Evolutionary conservation across 176 grass and related monocot species (phyloP), one percentile per base, ranked within the genome.

Genomic region (Elaeis guineensis): DNA sequence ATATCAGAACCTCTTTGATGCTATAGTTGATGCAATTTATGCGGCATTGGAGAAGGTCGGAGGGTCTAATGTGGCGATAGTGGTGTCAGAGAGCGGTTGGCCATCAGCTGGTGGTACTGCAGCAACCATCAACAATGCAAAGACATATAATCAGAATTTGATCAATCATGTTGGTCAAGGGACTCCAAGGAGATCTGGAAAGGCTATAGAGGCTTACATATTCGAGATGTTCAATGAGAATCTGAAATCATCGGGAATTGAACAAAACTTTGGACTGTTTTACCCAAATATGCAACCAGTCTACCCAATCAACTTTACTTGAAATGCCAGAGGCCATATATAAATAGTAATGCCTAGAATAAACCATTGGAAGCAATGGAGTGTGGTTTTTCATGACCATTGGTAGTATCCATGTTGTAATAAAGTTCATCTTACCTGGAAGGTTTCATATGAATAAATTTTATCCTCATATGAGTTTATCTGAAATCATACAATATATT

Each of bases 171-270:
- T 89, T 2, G 11, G 68, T 3, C n/a, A 61, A 1, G 89, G 89
- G 17, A 95, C 85, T 15, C 89, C 89, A 19, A 88, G 72, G 54
- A 63, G 24, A 24, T 58, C 85, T 3, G 35, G 56, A 28, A 20
- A 16, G 16, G 5, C 44, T 17, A 8, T 89, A 49, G 78, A 89
- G 72, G 28, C 85, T 0, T 95, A 85, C 69, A 61, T 89, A 22
- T 95, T 95, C 54, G 89, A 81, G 17, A 72, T 95, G 85, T 95
- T 95, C 71, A 89, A 95, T 58, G 85, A 95, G 70, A 55, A 95
- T 64, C 6, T 52, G 25, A 95, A 95, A 59, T 0, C 23, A 0
- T 69, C 57, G 0, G 51, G 57, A 0, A 25, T 79, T 0, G 90
- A 95, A 73, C 64, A 21, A 58, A 52, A 95, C 70, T 89, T 70